Base-by-base conservation (phyloP, 495 filamentous ascomycete species). In the Aspergillus coremiiformis region DNA sequence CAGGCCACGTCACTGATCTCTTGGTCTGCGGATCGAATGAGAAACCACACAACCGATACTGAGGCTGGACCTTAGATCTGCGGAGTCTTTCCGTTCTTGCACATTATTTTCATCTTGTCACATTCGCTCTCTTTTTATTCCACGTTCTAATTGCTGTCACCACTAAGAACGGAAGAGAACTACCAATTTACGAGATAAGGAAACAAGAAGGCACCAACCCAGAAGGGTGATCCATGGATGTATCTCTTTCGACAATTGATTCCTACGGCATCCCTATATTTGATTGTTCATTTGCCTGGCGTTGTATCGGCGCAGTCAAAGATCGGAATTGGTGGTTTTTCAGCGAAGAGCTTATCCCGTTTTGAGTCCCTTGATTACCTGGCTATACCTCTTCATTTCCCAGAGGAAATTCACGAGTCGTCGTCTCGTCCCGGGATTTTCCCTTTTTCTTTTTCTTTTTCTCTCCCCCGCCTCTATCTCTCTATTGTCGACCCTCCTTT, bases 61-160 rank as follows among this genome's bases (percentile, higher is more conserved):
- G 30, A 59, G 61, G 61, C 61, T 51, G 61, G 61, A 23, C 61
- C 61, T 61, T 59, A 46, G 30, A 62, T 57, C 48, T 56, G 23
- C 33, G 53, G 52, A 58, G 49, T 49, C 43, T 48, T 60, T 60
- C 51, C 30, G 26, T 66, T 66, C 63, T 67, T 74, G 69, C 69
- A 72, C 68, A 74, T 72, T 64, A 67, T 71, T 58, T 65, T 52
- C 15, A 47, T 53, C 51, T 49, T 57, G 58, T 33, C 50, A 51
- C 52, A 44, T 52, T 53, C 30, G 42, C 52, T 60, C 53, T 42
- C 23, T 55, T 48, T 44, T 48, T 56, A 45, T 42, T 46, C 47
- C 41, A 30, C 39, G 23, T 39, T 42, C 47, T 56, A 42, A 27
- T 26, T 30, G 14, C 48, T 27, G 19, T 23, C 45, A 43, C 24